Evolutionary conservation across 495 filamentous ascomycete genomes (phyloP), one percentile per base, ranked within the genome.

Genomic region (Xylaria venustula): DNA sequence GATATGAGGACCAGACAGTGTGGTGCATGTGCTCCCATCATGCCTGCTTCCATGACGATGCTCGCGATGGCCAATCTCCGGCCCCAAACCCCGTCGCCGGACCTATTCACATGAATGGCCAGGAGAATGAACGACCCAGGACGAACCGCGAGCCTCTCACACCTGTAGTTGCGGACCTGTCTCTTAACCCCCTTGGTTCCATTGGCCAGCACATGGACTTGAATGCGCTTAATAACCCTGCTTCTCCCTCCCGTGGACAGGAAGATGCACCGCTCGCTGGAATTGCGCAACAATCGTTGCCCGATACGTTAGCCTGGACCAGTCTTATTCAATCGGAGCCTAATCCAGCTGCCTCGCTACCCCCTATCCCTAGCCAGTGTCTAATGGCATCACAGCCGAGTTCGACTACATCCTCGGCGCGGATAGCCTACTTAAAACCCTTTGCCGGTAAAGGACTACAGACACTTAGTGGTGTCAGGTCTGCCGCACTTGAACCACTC

Each of bases 11-110:
- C 22, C 68, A 77, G 36, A 73, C 66, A n/a, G 77, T 77, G 45
- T 81, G 81, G 71, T 90, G 87, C 76, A 83, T 87, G 75, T 90
- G 87, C 65, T 82, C 81, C 14, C 87, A 90, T 69, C 87, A 90
- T 78, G 87, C 87, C 32, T 90, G 87, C 70, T 89, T 83, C 66
- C 87, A 90, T 66, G 83, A 87, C 63, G 73, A 78, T 60, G 41
- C 71, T 54, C 73, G 72, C 53, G 62, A 67, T 15, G 60, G 56
- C 36, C 71, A 68, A 32, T 37, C 62, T 60, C 67, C 55, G 52
- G 57, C 57, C 53, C 63, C 49, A 52, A 60, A n/a, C 49, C 62
- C 36, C 46, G 37, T 46, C 46, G 37, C 52, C 30, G 30, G 60
- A 37, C 54, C 63, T 22, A 64, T 47, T 40, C 58, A 67, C 32